Percentiles rank a stretch among this genome's conserved stretches.
Conservation (phyloP, 192 early-diverging fungal species). For the Oehlia diaphana region DNA sequence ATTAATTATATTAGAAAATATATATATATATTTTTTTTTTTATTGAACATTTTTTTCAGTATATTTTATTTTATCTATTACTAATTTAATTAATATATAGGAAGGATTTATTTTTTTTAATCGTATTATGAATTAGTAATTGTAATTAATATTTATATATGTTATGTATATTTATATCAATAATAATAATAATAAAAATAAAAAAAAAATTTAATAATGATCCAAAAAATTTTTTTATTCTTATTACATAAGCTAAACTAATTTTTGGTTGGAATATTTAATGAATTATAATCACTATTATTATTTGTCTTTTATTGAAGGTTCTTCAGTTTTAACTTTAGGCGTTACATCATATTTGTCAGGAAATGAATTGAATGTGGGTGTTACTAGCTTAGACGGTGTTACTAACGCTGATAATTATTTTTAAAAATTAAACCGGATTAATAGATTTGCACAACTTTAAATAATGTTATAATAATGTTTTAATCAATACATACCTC, state of each 20-base stretch:
- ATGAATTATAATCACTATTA: not conserved
- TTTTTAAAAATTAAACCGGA: not conserved
- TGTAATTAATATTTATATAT: too few relatives aligned
- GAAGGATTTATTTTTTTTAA: too few relatives aligned
- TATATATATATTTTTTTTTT: too few relatives aligned
- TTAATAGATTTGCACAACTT: not conserved
- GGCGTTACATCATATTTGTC: not conserved
- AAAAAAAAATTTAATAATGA: too few relatives aligned
- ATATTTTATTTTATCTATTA: too few relatives aligned
- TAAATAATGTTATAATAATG: not conserved
- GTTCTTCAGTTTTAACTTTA: not conserved
- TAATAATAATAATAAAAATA: too few relatives aligned
- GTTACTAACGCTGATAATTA: not conserved
- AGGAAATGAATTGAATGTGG: not conserved
- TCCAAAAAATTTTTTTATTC: too few relatives aligned
- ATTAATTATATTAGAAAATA: slow-evolving; percentile 1
- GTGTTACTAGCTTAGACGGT: not conserved
- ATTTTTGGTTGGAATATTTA: not conserved
- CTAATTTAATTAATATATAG: too few relatives aligned
- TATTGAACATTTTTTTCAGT: too few relatives aligned
- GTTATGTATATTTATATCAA: too few relatives aligned
- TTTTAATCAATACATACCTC: not conserved
- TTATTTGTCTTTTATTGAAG: not conserved
- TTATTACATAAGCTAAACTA: too few relatives aligned
- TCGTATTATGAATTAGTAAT: too few relatives aligned